These are phyloP conservation scores for Aspergillus carbonarius DNA, from an alignment of 2,329 filamentous ascomycete species.

Conservation along the genomic window DNA sequence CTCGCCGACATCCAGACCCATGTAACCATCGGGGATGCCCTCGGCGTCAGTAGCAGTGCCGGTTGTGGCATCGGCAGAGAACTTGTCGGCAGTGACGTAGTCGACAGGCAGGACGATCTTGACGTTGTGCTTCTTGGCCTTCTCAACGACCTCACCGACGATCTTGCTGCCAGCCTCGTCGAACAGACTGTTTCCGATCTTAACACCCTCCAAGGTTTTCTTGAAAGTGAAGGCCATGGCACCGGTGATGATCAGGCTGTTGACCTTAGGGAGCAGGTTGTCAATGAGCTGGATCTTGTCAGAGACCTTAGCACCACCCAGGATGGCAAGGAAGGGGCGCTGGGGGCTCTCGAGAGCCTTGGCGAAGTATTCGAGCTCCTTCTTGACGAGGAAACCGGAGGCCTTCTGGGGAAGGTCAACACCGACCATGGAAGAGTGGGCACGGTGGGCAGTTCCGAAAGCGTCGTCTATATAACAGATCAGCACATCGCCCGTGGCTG, in stretches of 20 bases:
- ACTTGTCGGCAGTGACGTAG: slow-evolving; percentile 96
- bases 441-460: slow-evolving; percentile 96
- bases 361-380: slow-evolving; percentile 99
- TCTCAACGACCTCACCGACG: slow-evolving; percentile 81
- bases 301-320: slow-evolving; percentile 96
- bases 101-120: slow-evolving; percentile 92
- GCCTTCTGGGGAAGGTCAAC: slow-evolving; percentile 95
- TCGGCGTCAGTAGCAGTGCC: slow-evolving; percentile 80
- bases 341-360: slow-evolving; percentile 90
- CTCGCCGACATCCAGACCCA: slow-evolving; percentile 92
- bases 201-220: slow-evolving; percentile 90
- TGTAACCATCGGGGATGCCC: slow-evolving; percentile 95
- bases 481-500: not conserved
- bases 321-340: slow-evolving; percentile 96
- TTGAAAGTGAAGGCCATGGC: slow-evolving; percentile 99
- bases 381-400: slow-evolving; percentile 98
- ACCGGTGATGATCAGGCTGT: slow-evolving; percentile 94
- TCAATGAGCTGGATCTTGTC: slow-evolving; percentile 99
- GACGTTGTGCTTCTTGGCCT: slow-evolving; percentile 95
- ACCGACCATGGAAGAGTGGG: slow-evolving; percentile 99
- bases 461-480: slow-evolving; percentile 71
- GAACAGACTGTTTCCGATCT: slow-evolving; percentile 88
- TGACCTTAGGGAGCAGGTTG: slow-evolving; percentile 96
- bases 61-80: slow-evolving; percentile 76
- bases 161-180: slow-evolving; percentile 94